Evolutionary conservation across 768 basidiomycete species (phyloP), one percentile per base, ranked within the genome.

Genomic region (Omphalotus guepiniiformis): DNA sequence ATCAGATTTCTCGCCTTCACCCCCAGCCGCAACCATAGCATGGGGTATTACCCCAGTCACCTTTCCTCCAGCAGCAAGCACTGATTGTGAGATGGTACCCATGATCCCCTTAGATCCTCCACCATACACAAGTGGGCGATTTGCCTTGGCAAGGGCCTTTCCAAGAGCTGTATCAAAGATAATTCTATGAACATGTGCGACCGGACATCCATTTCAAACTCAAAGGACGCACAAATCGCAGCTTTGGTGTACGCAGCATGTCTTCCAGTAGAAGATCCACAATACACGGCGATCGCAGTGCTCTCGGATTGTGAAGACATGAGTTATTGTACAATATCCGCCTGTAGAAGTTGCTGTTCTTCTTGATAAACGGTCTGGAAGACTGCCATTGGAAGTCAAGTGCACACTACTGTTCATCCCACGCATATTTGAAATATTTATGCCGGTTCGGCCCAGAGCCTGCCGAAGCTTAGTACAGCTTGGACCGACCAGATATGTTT

Each of bases 91-190:
- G 7, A 93, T 82, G 38, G 78, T 63, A 52, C 93, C 93, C 93
- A 96, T 96, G 52, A 95, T 73, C 1, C 93, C 93, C 35, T 73
- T 72, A 16, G 74, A 72, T 0, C 92, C 93, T 6, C 93, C 93
- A 2, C 93, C 93, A 60, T 96, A 97, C 2, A 97, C 76, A 12
- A 96, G 72, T 3, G 82, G 77, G 2, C 83, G 71, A 0, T 75
- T 68, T 13, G 74, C 65, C 6, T 63, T 63, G 2, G 81, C 89
- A 22, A 95, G 66, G 0, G 92, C 88, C 37, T 69, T 63, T 30
- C 89, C 93, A 11, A 96, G 58, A 18, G 90, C 88, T 88, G 55
- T 23, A 12, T 15, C 22, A 11, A 23, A 16, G 6, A 22, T 22
- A n/a, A 35, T 15, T 35, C 18, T 5, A 27, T 9, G n/a, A n/a